Evolutionary conservation across 2,329 filamentous ascomycete genomes (phyloP), one percentile per base, ranked within the genome.

Genomic region (Aspergillus terreus): DNA sequence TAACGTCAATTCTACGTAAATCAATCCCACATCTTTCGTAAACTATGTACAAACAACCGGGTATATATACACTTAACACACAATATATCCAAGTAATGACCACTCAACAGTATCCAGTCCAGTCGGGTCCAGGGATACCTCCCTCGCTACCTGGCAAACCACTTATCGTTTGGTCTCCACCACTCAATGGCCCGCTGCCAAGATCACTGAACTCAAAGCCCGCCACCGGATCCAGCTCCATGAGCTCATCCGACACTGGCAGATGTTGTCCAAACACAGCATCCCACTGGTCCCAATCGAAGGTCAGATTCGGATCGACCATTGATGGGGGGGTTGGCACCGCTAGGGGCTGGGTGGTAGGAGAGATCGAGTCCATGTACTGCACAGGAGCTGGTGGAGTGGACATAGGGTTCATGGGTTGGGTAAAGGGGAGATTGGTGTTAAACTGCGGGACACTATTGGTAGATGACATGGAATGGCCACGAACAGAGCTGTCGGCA

Each of bases 281-380:
- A 47, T 77, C 75, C 75, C 75, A 77, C 56, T 75, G 68, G 48
- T 76, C 75, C 75, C 75, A 77, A 59, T 77, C 74, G 57, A 77
- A 77, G 49, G 74, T 70, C 17, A 74, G 48, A 43, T 73, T 74
- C 7, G 70, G 67, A 17, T 72, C 71, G 7, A 71, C 58, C 64
- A 71, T 67, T 1, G 66, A 70, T 1, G 68, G 65, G 0, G 66
- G 69, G 11, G 69, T 72, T 23, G 66, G 64, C 21, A 60, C 60
- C 10, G 55, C 53, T 17, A 57, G 47, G n/a, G 55, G 47, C 5
- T 56, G 53, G 9, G 36, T 38, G 38, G 54, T 55, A 5, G 61
- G 60, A 7, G 59, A 61, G 6, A 50, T 12, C 7, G 59, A 36
- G 14, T 68, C 61, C 48, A 66, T 55, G 43, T 60, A 67, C 1